phyloP scores from a whole-genome alignment of 441 rosid genomes.

The Melastoma candidum region DNA sequence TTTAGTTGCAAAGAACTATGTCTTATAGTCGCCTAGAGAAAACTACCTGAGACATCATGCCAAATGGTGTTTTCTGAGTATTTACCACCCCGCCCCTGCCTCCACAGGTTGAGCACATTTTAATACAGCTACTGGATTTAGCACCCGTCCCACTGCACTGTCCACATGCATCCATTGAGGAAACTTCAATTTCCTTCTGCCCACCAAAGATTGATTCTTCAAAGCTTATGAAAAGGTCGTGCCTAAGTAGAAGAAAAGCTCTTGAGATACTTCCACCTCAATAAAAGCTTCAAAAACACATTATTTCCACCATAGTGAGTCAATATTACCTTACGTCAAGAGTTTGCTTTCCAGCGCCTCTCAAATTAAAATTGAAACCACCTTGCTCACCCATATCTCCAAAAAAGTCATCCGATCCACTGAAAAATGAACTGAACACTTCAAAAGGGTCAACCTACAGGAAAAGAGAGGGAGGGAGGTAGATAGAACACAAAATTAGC shows the following conservation, averaged over 20 bases:
- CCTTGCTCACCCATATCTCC: conserved; percentile 45
- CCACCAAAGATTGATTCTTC: conserved; percentile 87
- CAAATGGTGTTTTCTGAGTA: conserved; percentile 80
- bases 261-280: neutral
- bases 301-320: neutral
- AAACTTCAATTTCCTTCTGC: conserved; percentile 50
- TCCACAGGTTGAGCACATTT: conserved; percentile 57
- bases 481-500: neutral
- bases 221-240: conserved; percentile 63
- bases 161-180: conserved; percentile 63
- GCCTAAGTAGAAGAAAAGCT: conserved; percentile 23
- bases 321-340: conserved; percentile 65
- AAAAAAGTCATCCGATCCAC: conserved; percentile 67
- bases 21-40: too few species aligned
- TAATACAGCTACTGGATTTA: conserved; percentile 43
- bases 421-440: conserved; percentile 70
- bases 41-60: conserved; percentile 77
- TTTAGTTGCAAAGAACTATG: too few species aligned
- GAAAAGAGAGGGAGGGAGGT: conserved; percentile 7
- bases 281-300: too few species aligned
- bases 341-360: conserved; percentile 38
- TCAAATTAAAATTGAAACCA: conserved; percentile 46
- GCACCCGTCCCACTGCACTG: conserved; percentile 85
- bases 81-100: conserved; percentile 74
- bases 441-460: conserved; percentile 81